Evolutionary conservation across 805 yeast species (phyloP).

Genomic region (Yamadazyma phyllophila): DNA sequence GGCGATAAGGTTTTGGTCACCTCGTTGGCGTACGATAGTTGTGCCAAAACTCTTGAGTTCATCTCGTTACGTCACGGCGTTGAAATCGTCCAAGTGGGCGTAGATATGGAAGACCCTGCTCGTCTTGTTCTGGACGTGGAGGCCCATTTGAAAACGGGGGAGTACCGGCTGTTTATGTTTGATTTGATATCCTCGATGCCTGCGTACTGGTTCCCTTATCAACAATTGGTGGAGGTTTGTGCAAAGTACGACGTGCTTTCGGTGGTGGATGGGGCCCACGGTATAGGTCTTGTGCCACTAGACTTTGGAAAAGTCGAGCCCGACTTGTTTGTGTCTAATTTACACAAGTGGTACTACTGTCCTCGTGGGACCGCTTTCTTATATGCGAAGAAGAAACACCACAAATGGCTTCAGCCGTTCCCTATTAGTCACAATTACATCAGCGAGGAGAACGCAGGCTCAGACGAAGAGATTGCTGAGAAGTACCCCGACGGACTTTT

Average conservation of each 20-base stretch:
- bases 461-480: background rate
- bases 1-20: conserved; percentile 53
- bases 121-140: conserved; percentile 25
- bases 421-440: conserved; percentile 54
- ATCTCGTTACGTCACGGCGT: conserved; percentile 30
- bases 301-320: conserved; percentile 45
- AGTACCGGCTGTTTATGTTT: conserved; percentile 46
- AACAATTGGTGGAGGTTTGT: conserved; percentile 45
- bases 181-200: conserved; percentile 67
- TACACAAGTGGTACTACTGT: conserved; percentile 67
- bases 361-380: conserved; percentile 60
- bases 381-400: conserved; percentile 55
- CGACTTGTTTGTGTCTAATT: conserved; percentile 59
- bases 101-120: conserved; percentile 39
- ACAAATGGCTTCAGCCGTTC: conserved; percentile 48
- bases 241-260: conserved; percentile 47
- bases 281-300: conserved; percentile 53
- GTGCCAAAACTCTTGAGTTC: conserved; percentile 50
- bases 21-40: conserved; percentile 53
- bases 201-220: conserved; percentile 57
- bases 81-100: conserved; percentile 31
- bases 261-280: conserved; percentile 73
- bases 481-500: conserved; percentile 19
- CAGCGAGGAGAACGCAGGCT: conserved; percentile 9
- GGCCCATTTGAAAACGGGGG: conserved; percentile 16